Percentiles rank a stretch among this genome's conserved stretches.
These are phyloP conservation scores for Pelargonium fulgidum DNA, from an alignment of 441 rosid species.

Conservation along the genomic window DNA sequence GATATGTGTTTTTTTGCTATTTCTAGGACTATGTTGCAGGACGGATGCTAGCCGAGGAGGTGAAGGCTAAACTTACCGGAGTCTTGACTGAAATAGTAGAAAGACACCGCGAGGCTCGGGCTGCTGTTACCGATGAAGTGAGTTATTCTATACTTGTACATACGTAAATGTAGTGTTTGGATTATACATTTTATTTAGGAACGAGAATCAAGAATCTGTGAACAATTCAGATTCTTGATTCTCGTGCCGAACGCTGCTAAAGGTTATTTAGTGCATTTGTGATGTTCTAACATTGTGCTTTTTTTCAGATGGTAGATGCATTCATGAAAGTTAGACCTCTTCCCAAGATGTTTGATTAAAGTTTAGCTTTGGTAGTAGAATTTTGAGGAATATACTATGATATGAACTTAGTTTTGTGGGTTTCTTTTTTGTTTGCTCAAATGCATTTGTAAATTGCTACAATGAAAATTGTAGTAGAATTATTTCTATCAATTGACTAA, in stretches of 20 bases:
- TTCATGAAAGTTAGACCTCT: constrained; percentile 87
- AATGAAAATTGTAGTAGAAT: too few species aligned
- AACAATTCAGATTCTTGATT: too few species aligned
- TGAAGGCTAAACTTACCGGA: constrained; percentile 57
- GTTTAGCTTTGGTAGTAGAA: too few species aligned
- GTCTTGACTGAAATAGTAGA: constrained; percentile 71
- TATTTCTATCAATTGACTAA: too few species aligned
- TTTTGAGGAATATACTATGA: too few species aligned
- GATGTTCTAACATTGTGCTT: too few species aligned
- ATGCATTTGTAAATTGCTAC: too few species aligned
- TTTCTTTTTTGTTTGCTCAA: too few species aligned
- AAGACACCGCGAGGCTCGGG: constrained; percentile 69
- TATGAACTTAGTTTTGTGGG: too few species aligned
- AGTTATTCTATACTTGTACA: background rate
- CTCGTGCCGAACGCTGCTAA: background rate
- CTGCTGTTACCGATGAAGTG: constrained; percentile 79
- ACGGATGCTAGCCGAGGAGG: constrained; percentile 78
- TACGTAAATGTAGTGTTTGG: background rate
- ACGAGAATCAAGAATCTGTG: too few species aligned
- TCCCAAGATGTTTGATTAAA: constrained; percentile 66
- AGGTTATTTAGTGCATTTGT: too few species aligned
- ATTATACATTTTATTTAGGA: background rate
- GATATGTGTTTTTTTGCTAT: background rate
- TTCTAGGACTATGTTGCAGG: constrained; percentile 70
- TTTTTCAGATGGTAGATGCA: constrained; percentile 73